A percentile compares a stretch with the other conserved stretches of the same genome.
Evolutionary conservation across 2,329 filamentous ascomycete species (phyloP).

Genomic region (Elsinoe arachidis): DNA sequence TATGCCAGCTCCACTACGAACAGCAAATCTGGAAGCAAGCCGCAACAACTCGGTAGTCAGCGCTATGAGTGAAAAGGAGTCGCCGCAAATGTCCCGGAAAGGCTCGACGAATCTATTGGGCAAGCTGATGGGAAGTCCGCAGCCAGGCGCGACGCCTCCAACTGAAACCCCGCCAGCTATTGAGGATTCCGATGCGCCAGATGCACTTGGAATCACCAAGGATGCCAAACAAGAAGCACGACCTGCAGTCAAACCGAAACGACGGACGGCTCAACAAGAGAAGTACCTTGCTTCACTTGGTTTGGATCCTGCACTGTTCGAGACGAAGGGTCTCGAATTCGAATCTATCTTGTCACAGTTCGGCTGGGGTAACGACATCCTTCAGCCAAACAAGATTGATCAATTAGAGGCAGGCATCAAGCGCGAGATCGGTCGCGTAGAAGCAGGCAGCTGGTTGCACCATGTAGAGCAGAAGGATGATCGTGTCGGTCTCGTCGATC

Average conservation of each 20-base stretch:
- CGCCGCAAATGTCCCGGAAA: slow-evolving; percentile 6
- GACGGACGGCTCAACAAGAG: slow-evolving; percentile 63
- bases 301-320: slow-evolving; percentile 67
- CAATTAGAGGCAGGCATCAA: slow-evolving; percentile 75
- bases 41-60: slow-evolving; percentile 13
- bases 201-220: slow-evolving; percentile 10
- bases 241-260: slow-evolving; percentile 32
- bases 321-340: slow-evolving; percentile 69
- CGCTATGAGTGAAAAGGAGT: slow-evolving; percentile 7
- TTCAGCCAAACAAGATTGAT: slow-evolving; percentile 66
- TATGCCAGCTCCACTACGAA: slow-evolving; percentile 61
- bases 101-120: slow-evolving; percentile 3
- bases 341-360: slow-evolving; percentile 76
- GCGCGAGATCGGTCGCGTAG: slow-evolving; percentile 78
- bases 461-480: slow-evolving; percentile 80
- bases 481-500: slow-evolving; percentile 76
- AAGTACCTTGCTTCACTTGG: slow-evolving; percentile 72
- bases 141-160: not conserved
- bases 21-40: slow-evolving; percentile 14
- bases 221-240: not conserved
- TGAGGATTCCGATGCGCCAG: not conserved
- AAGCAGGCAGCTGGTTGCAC: slow-evolving; percentile 86
- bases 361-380: slow-evolving; percentile 74
- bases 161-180: not conserved
- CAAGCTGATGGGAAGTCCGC: not conserved